phyloP scores from a whole-genome alignment of 2,329 filamentous ascomycete genomes.

The Pestalotiopsis sp. region DNA sequence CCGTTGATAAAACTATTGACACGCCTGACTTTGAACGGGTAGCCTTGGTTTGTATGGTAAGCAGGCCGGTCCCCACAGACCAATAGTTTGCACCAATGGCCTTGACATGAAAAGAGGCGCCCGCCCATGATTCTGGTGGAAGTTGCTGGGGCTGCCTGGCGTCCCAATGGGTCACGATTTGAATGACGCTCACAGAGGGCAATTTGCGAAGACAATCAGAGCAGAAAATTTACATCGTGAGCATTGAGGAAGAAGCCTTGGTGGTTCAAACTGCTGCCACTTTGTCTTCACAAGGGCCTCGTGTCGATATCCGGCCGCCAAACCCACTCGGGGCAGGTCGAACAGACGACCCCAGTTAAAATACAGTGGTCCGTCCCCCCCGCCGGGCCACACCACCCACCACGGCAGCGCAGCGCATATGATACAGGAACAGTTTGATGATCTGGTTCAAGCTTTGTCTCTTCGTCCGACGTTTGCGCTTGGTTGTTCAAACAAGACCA shows the following conservation, averaged over 20 bases:
- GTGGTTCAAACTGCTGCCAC: no score
- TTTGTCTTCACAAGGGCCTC: not conserved
- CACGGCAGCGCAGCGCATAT: not conserved
- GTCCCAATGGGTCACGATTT: no score
- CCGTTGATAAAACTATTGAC: no score
- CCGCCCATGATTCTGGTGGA: no score
- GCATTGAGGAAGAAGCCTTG: no score
- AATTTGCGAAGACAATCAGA: no score
- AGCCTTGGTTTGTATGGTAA: not conserved
- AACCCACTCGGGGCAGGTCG: not conserved
- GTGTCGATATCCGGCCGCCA: not conserved
- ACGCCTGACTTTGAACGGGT: no score
- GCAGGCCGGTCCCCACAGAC: not conserved
- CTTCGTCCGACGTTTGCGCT: not conserved
- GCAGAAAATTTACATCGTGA: no score
- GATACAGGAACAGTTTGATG: conserved; percentile 2
- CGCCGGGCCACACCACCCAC: not conserved
- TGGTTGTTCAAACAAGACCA: not conserved
- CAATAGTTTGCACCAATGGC: not conserved
- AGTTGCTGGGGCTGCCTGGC: no score
- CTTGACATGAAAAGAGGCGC: no score
- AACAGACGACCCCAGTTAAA: not conserved
- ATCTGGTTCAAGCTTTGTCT: not conserved
- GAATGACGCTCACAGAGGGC: no score
- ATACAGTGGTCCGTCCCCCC: not conserved